Evolutionary conservation across 1,139 yeast species (phyloP), one percentile per base, ranked within the genome.

Genomic region (Candida sojae): DNA sequence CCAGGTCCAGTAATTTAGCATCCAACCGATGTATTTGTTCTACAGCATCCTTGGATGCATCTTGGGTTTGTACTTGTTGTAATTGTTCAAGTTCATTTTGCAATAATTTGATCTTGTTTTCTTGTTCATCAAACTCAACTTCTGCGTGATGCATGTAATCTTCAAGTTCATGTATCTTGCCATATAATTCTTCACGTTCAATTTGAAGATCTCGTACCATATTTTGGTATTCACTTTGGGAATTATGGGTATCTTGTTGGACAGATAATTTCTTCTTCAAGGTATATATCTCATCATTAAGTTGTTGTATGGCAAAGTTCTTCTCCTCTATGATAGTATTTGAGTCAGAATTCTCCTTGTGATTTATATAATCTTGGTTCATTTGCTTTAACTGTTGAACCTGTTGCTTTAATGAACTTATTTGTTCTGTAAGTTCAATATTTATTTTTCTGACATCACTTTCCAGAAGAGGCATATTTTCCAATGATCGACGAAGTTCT

Each of bases 401-500:
- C 36, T 48, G 45, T 11, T 44, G 46, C 6, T 44, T 42, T 6
- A 48, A 32, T 4, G 30, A 8, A 6, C 32, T 40, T 12, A 49
- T 21, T 10, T 40, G 28, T 23, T 48, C 48, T n/a, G 48, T 50
- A n/a, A 52, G 42, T 37, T 50, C 48, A n/a, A 48, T 45, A 39
- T 48, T 48, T 26, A 44, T 51, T 23, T 44, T 12, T 34, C 44
- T 47, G 11, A 46, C 39, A 9, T 51, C 49, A 21, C 41, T 45
- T 34, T 51, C 54, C 28, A 37, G 26, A 9, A 26, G 36, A 9
- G 54, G 52, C 41, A 51, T 43, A 21, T 42, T 40, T 21, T 50
- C 53, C 31, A 53, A 45, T 11, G 48, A 47, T 13, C 45, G 44
- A 35, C 46, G 34, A 13, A 53, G 42, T 33, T 53, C 55, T 42